These are phyloP conservation scores for Leccinum subtestaceum DNA, from an alignment of 768 basidiomycete genomes.

Conservation along the genomic window DNA sequence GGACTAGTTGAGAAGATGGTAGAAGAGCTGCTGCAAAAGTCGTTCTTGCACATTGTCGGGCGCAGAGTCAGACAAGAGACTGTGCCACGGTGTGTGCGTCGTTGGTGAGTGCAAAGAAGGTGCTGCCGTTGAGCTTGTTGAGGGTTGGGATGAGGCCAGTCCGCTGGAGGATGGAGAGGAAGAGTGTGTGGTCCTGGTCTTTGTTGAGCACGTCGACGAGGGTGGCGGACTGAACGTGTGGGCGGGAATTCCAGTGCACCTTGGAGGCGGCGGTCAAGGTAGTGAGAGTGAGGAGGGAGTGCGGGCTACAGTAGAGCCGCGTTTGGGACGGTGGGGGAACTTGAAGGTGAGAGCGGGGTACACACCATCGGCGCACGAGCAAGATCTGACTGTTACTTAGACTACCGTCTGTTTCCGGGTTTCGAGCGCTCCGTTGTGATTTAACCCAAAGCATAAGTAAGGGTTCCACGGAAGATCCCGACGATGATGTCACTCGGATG, in stretches of 20 bases:
- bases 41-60: slow-evolving; percentile 81
- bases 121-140: slow-evolving; percentile 77
- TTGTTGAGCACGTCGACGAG: slow-evolving; percentile 74
- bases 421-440: no score
- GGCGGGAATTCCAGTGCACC: slow-evolving; percentile 21
- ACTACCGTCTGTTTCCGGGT: no score
- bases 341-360: background rate
- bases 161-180: slow-evolving; percentile 75
- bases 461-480: no score
- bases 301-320: slow-evolving; percentile 36
- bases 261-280: slow-evolving; percentile 19
- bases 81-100: slow-evolving; percentile 55
- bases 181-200: slow-evolving; percentile 74
- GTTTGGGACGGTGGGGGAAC: slow-evolving; percentile 10
- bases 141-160: slow-evolving; percentile 89
- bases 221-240: slow-evolving; percentile 44
- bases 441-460: no score
- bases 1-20: slow-evolving; percentile 87
- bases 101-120: slow-evolving; percentile 95
- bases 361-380: no score
- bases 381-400: no score
- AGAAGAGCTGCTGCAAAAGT: slow-evolving; percentile 88
- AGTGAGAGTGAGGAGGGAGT: slow-evolving; percentile 31
- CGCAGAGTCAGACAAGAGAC: slow-evolving; percentile 31
- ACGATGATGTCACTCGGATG: no score